phyloP scores from a whole-genome alignment of 768 basidiomycete species.

The Suillus decipiens region DNA sequence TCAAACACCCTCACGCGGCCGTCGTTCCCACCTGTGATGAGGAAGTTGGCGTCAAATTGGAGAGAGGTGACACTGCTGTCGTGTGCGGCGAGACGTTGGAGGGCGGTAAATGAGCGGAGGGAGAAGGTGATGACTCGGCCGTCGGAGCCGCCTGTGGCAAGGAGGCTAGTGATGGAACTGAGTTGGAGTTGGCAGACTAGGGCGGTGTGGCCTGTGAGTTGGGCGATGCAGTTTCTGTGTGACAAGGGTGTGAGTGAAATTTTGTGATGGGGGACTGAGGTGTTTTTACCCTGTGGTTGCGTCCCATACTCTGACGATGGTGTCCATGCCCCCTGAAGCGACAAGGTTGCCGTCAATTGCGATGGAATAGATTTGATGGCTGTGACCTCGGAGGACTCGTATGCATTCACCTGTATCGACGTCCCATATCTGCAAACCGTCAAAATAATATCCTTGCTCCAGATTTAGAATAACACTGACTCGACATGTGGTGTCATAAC shows the following conservation, averaged over 20 bases:
- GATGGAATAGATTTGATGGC: constrained; percentile 87
- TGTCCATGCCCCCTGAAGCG: constrained; percentile 89
- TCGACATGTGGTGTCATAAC: constrained; percentile 88
- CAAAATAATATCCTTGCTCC: constrained; percentile 4
- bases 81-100: constrained; percentile 82
- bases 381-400: constrained; percentile 79
- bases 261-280: too few species aligned
- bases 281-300: constrained; percentile 69
- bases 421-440: constrained; percentile 71
- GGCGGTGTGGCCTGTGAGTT: constrained; percentile 88
- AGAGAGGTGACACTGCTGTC: constrained; percentile 85
- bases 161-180: constrained; percentile 50
- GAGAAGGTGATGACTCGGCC: constrained; percentile 80
- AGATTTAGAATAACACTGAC: constrained; percentile 42
- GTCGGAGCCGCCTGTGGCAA: constrained; percentile 87
- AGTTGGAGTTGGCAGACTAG: constrained; percentile 92
- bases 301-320: constrained; percentile 92
- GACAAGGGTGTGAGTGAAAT: background rate
- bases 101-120: constrained; percentile 43
- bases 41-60: constrained; percentile 81
- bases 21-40: constrained; percentile 85
- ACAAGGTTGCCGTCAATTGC: constrained; percentile 85
- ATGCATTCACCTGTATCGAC: constrained; percentile 87
- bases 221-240: constrained; percentile 72
- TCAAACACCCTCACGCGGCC: constrained; percentile 79